These are phyloP conservation scores for Arabis alpina DNA, from an alignment of 345 rosid genomes.

Conservation along the genomic window DNA sequence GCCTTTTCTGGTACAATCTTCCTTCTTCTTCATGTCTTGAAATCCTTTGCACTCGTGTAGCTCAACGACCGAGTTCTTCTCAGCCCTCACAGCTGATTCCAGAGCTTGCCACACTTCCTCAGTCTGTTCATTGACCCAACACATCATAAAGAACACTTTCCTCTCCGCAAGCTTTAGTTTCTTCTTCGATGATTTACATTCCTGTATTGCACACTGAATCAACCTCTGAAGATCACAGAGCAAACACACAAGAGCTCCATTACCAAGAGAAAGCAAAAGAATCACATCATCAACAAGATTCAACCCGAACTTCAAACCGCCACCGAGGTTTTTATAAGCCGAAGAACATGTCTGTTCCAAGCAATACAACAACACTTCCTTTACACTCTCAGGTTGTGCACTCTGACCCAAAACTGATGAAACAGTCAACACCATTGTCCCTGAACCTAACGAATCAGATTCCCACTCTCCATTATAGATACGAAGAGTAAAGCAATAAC, in stretches of 20 bases:
- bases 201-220: conserved; percentile 57
- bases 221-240: conserved; percentile 82
- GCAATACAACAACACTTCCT: conserved; percentile 67
- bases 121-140: conserved; percentile 90
- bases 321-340: conserved; percentile 66
- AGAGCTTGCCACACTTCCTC: conserved; percentile 63
- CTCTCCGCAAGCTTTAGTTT: conserved; percentile 76
- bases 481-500: conserved; percentile 81
- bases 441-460: conserved; percentile 72
- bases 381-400: conserved; percentile 63
- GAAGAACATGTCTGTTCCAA: conserved; percentile 85
- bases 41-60: conserved; percentile 34
- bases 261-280: conserved; percentile 58
- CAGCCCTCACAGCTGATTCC: conserved; percentile 58
- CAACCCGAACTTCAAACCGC: conserved; percentile 69
- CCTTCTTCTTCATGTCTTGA: conserved; percentile 41
- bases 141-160: conserved; percentile 79
- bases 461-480: conserved; percentile 91
- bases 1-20: conserved; percentile 29
- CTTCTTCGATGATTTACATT: conserved; percentile 52
- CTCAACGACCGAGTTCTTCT: conserved; percentile 51
- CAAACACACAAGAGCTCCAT: conserved; percentile 59
- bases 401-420: conserved; percentile 75
- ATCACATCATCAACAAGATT: conserved; percentile 66
- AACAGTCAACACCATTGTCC: conserved; percentile 54